Evolutionary conservation across 164 flowering plant genomes (phyloP), one percentile per base, ranked within the genome.

Genomic region (Santalum album): DNA sequence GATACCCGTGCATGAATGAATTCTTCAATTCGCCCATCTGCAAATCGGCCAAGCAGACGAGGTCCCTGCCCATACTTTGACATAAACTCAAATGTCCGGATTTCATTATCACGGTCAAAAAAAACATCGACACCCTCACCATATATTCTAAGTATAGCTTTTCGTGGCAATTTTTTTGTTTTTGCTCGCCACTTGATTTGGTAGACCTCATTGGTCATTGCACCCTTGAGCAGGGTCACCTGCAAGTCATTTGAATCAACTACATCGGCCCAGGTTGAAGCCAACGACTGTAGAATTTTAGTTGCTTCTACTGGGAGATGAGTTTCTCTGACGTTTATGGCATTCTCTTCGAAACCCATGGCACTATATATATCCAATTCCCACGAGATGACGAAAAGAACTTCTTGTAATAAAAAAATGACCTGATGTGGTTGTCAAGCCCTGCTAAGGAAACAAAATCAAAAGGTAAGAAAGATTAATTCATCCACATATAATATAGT

Each of bases 151-250:
- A 88, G 75, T 51, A 88, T 49, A 55, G 86, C 90, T 65, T 80
- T 81, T 20, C 77, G 60, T 0, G 82, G 65, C 2, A 55, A 50
- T 14, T 57, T 45, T 15, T 59, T 79, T n/a, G 58, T 46, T 24
- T 55, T 62, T 15, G 87, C 66, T 3, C 73, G 75, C 96, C 90
- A 88, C 54, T 73, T 78, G 62, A 86, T 83, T 62, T 86, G 79
- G 57, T 68, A 88, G 10, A 88, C 90, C 71, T 83, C 71, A 59
- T 88, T 88, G 21, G 96, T 86, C 96, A 88, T 81, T n/a, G 96
- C 94, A 10, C 94, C 94, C 56, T 82, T 86, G 1, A 88, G 63
- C 22, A 65, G 87, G 45, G 77, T 61, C 51, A 88, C 79, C 59
- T 83, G 74, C 57, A 88, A 52, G 12, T 73, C 70, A 22, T 69